Base-by-base conservation (phyloP, 129 eudicot species). In the Smallanthus sonchifolius region DNA sequence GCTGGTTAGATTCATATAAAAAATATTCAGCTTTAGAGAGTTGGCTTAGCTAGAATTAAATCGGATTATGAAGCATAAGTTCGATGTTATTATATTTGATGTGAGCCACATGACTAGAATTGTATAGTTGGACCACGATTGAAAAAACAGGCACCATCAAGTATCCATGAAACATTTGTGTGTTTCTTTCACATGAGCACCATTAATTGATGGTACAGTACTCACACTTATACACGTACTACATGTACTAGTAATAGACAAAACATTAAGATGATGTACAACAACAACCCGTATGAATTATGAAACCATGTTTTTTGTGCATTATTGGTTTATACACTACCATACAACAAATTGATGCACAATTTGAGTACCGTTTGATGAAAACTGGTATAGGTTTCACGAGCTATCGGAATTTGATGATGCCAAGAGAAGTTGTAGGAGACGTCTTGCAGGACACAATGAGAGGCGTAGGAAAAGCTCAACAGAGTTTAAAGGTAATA, bases 401-500 rank as follows among this genome's bases (percentile, higher is more conserved):
- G 95, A 89, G 81, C 69, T 89, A 0, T 66, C 84, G 13, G 95
- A 89, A 65, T 89, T 89, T 30, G 95, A 89, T 39, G 95, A 89
- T 42, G 39, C 91, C n/a, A 89, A 89, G 81, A 79, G 91, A 67
- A 89, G 95, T 70, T 89, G 95, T 42, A 82, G 91, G 63, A 82
- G 91, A 68, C 88, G 95, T 49, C 66, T 88, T 14, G 94, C 94
- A 2, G 90, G 88, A 39, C 94, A 88, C 73, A 88, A 86, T 10
- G 95, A 89, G 75, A 72, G 95, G 11, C 80, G 95, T 35, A 84
- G 95, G 66, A 89, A 89, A 73, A 86, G 59, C 80, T 68, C 88
- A 5, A 35, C 64, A 7, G 84, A 83, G 38, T 57, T 84, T 39
- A 79, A 79, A 79, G 78, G 74, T 20, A 72, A 75, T 35, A 49